These are phyloP conservation scores for Camellia japonica DNA, from an alignment of 148 eudicot species.

Conservation along the genomic window DNA sequence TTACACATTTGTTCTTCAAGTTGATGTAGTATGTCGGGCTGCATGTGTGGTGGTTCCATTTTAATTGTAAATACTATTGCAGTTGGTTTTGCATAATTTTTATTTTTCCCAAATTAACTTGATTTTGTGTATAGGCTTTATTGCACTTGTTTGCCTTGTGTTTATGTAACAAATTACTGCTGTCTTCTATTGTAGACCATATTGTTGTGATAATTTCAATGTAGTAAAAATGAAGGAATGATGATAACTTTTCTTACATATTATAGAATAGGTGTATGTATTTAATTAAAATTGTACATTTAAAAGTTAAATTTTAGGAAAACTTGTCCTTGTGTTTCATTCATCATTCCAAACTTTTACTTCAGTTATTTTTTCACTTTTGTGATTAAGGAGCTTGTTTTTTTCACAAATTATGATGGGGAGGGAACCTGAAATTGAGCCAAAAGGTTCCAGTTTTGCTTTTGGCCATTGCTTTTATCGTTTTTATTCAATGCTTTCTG, in stretches of 20 bases:
- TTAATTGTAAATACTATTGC: background rate
- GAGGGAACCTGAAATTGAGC: background rate
- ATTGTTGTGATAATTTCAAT: background rate
- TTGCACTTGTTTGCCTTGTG: background rate
- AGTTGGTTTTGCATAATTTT: background rate
- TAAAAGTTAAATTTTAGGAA: background rate
- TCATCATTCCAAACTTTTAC: background rate
- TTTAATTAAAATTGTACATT: background rate
- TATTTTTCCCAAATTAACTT: background rate
- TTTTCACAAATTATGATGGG: background rate
- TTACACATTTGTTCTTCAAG: background rate
- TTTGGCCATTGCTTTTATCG: background rate
- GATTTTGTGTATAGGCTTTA: background rate
- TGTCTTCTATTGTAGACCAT: background rate
- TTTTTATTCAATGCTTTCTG: background rate
- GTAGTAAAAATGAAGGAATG: slow-evolving; percentile 1
- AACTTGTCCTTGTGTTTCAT: background rate
- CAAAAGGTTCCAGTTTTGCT: background rate
- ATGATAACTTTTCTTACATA: background rate
- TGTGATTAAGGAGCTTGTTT: too few species aligned
- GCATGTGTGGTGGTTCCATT: background rate
- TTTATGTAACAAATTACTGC: background rate
- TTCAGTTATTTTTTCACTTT: too few species aligned
- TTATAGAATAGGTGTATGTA: too few species aligned
- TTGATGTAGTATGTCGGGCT: background rate